Base-by-base conservation (phyloP, 1,284 basidiomycete genomes). In the Tausonia pullulans region DNA sequence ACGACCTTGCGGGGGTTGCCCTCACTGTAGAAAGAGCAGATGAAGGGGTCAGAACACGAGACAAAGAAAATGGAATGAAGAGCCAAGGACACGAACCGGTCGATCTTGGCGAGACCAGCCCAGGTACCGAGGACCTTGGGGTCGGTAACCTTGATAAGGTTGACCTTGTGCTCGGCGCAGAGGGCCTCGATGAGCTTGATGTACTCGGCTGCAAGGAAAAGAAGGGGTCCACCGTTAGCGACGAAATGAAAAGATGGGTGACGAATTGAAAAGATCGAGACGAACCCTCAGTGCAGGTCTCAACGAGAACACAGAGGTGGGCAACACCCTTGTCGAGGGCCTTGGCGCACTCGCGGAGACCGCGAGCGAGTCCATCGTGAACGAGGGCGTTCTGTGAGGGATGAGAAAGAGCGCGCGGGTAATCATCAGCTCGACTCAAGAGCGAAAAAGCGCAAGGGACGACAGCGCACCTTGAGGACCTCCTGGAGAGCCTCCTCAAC, bases 401-500 rank as follows among this genome's bases (percentile, higher is more conserved):
- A 40, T 16, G 14, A 27, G 27, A 51, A 51, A 54, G 45, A 39
- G 39, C 39, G 53, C 27, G 43, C 63, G 45, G 27, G 13, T 40
- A 41, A 55, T 27, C 7, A 56, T 46, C n/a, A 14, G 39, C 27
- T 4, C 49, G n/a, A 48, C 13, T 8, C 10, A 6, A 54, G 58
- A 53, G 40, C 10, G 54, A 57, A 49, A 27, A 27, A 53, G 41
- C 7, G 40, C 54, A 39, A 59, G 46, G 40, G 54, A 63, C n/a
- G 49, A 58, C 63, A 58, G 39, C 51, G 46, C 5, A 74, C 80
- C 50, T 78, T 78, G 72, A 79, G 74, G 67, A 79, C 80, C 70
- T 94, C 89, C 83, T 97, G 88, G 78, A 98, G 90, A 74, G 94
- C 95, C 66, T 97, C 94, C 82, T 98, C 95, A 72, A 98, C 91